Conservation (phyloP, 768 basidiomycete species). For the Antrodiella citrinella region DNA sequence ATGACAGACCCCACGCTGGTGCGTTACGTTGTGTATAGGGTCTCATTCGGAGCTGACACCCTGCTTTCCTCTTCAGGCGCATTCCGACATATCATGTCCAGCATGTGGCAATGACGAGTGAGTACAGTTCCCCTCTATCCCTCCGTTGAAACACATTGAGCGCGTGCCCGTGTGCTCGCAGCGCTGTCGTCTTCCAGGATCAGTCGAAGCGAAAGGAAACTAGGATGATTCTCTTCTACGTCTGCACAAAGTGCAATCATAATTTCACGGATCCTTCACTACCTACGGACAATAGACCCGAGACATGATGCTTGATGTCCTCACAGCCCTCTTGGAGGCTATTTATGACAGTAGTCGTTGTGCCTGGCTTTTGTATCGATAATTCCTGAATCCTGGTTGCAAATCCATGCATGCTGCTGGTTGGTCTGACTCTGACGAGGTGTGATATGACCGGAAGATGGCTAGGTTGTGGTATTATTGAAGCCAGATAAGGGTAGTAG, state of each 20-base stretch:
- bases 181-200: constrained; percentile 92
- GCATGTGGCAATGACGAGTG: constrained; percentile 78
- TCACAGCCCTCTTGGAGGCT: no score
- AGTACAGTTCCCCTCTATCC: constrained; percentile 21
- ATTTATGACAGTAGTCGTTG: no score
- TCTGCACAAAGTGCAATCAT: constrained; percentile 76
- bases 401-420: no score
- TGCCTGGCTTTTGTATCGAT: no score
- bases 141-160: neutral
- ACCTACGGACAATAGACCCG: constrained; percentile 12
- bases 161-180: constrained; percentile 26
- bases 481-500: no score
- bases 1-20: constrained; percentile 87
- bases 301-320: constrained; percentile 11
- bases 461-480: no score
- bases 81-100: constrained; percentile 80
- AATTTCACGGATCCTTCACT: constrained; percentile 60
- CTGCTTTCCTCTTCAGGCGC: constrained; percentile 42
- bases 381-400: no score
- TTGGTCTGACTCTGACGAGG: no score
- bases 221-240: constrained; percentile 88
- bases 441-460: no score
- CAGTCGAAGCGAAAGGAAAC: constrained; percentile 97
- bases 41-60: neutral
- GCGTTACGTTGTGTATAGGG: constrained; percentile 13